phyloP scores from a whole-genome alignment of 805 yeast genomes.

The Kluyveromyces siamensis region DNA sequence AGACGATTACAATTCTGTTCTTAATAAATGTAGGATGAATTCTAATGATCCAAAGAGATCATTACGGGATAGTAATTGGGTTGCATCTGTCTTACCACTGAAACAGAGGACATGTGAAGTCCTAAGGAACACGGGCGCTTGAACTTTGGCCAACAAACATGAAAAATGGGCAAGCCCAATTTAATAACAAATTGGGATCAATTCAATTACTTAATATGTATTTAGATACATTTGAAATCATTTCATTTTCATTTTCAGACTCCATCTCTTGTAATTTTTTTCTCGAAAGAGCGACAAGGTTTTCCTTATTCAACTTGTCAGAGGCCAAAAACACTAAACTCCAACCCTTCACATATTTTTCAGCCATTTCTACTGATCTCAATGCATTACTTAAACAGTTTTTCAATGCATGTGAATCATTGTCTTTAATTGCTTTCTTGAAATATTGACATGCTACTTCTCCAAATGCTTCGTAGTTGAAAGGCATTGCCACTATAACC shows the following conservation, averaged over 20 bases:
- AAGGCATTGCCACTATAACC: slow-evolving; percentile 56
- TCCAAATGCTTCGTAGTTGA: slow-evolving; percentile 28
- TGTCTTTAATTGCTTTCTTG: slow-evolving; percentile 9
- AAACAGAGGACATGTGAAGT: slow-evolving; percentile 30
- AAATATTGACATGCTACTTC: slow-evolving; percentile 21
- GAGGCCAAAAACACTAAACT: slow-evolving; percentile 44
- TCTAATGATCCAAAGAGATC: slow-evolving; percentile 60
- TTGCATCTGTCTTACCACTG: slow-evolving; percentile 50
- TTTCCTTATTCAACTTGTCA: slow-evolving; percentile 19
- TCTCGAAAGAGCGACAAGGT: slow-evolving; percentile 31
- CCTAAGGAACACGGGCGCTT: slow-evolving; percentile 4
- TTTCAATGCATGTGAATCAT: slow-evolving; percentile 9
- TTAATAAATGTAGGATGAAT: slow-evolving; percentile 30
- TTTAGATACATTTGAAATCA: background rate
- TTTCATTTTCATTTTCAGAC: background rate
- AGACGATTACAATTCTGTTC: slow-evolving; percentile 40
- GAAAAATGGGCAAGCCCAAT: background rate
- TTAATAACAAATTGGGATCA: background rate
- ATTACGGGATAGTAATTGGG: slow-evolving; percentile 83
- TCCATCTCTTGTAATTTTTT: slow-evolving; percentile 30
- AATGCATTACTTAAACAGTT: slow-evolving; percentile 41
- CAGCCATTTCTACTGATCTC: slow-evolving; percentile 71
- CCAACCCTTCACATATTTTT: slow-evolving; percentile 66
- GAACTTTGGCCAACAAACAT: background rate
- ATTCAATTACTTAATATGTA: background rate